phyloP scores from a whole-genome alignment of 2,329 filamentous ascomycete species.

The Capronia epimyces region DNA sequence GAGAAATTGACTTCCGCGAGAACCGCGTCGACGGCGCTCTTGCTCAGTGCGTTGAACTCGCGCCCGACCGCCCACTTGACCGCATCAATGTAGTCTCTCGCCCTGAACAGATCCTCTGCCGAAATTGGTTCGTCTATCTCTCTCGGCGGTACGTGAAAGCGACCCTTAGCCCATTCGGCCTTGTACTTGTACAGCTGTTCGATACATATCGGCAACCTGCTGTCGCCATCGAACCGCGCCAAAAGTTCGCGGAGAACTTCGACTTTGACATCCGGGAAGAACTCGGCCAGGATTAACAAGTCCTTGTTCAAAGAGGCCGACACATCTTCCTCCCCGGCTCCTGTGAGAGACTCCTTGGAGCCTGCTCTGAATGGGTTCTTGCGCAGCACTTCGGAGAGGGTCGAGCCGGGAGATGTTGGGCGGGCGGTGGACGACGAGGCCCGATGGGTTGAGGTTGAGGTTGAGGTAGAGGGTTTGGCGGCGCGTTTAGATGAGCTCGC shows the following conservation, averaged over 20 bases:
- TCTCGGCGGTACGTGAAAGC: conserved; percentile 39
- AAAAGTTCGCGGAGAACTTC: conserved; percentile 47
- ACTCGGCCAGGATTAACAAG: conserved; percentile 37
- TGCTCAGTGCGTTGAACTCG: conserved; percentile 42
- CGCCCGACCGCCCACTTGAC: conserved; percentile 37
- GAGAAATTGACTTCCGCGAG: conserved; percentile 46
- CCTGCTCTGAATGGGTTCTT: conserved; percentile 39
- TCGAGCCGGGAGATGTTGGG: conserved; percentile 32
- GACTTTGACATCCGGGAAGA: conserved; percentile 44
- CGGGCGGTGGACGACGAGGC: conserved; percentile 17
- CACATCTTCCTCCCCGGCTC: conserved; percentile 31
- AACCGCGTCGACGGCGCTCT: conserved; percentile 43
- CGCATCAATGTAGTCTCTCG: conserved; percentile 39
- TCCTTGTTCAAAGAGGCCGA: conserved; percentile 40
- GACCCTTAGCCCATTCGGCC: conserved; percentile 44
- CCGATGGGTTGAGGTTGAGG: conserved; percentile 5
- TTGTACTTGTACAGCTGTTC: conserved; percentile 45
- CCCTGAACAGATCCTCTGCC: conserved; percentile 41
- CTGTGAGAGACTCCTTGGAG: conserved; percentile 21
- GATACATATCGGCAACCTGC: conserved; percentile 43
- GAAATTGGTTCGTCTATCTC: conserved; percentile 32
- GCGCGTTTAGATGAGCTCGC: conserved; percentile 22
- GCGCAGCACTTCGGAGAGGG: conserved; percentile 41
- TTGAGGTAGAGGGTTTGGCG: conserved; percentile 6
- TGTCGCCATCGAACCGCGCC: conserved; percentile 43